Evolutionary conservation across 1,284 basidiomycete species (phyloP), one percentile per base, ranked within the genome.

Genomic region (Apiotrichum gracile): DNA sequence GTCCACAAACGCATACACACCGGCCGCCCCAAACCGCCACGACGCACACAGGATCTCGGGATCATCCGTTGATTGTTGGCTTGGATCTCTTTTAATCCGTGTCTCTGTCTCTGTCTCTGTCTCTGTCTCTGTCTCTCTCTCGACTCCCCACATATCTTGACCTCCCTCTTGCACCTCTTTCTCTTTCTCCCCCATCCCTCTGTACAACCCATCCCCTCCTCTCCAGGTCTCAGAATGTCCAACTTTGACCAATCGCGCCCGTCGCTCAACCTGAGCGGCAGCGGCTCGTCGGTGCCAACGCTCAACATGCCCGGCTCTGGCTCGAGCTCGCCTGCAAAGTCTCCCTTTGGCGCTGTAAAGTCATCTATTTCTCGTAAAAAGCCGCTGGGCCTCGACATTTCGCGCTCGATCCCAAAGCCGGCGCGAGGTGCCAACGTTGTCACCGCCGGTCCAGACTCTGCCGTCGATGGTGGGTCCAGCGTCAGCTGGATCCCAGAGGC

Each of bases 401-500:
- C 67, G 8, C 60, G 61, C 44, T 69, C 70, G 1, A 67, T 74
- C 41, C 62, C 65, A 13, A 67, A 68, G 46, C 61, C 67, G 0
- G 60, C 48, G 5, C 49, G 46, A 16, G 50, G 44, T 10, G 46
- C 54, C 1, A 25, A 60, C 61, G 16, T 47, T 51, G 34, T 35
- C 47, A 55, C 45, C 24, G 42, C 46, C 1, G 55, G 55, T 2
- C 55, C 56, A 22, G 57, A 55, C 19, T 54, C 60, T 25, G 55
- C 54, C 7, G 50, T 25, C 16, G 54, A 60, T 50, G 58, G 61
- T n/a, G 42, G 45, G 37, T 21, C 43, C 6, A 49, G 56, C 34
- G 58, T 52, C 17, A 42, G 61, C 48, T 62, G 48, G 74, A 69
- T 78, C 51, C 75, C 77, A 38, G 78, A 80, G 43, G 66, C 70